These are phyloP conservation scores for Beta corolliflora DNA, from an alignment of 179 eudicot species.

Conservation along the genomic window DNA sequence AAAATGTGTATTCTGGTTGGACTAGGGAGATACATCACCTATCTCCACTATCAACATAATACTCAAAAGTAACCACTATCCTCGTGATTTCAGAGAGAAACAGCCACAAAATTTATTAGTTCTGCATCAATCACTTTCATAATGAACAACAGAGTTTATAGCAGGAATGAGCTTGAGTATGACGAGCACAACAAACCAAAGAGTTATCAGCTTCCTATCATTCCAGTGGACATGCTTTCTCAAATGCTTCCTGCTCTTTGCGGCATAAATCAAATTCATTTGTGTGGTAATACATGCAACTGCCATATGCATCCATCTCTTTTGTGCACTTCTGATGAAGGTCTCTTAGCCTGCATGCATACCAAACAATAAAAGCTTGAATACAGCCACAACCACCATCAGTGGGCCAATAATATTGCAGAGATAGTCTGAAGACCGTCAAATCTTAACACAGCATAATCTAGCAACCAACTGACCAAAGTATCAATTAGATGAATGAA, in stretches of 20 bases:
- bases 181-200: background rate
- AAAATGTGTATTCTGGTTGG: conserved; percentile 10
- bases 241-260: conserved; percentile 81
- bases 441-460: background rate
- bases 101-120: conserved; percentile 7
- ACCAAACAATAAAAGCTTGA: conserved; percentile 5
- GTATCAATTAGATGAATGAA: no score
- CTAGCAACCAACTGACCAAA: background rate
- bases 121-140: conserved; percentile 10
- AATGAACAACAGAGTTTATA: conserved; percentile 21
- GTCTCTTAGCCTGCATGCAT: conserved; percentile 65
- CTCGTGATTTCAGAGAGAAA: background rate
- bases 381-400: background rate
- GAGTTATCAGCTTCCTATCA: conserved; percentile 15
- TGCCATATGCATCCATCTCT: conserved; percentile 80
- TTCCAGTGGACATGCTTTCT: conserved; percentile 77
- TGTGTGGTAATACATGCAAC: conserved; percentile 88
- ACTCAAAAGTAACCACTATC: conserved; percentile 9
- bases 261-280: conserved; percentile 88
- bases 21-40: background rate
- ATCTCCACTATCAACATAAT: conserved; percentile 15
- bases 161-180: conserved; percentile 24
- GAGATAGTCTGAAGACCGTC: background rate
- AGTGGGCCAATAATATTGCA: background rate
- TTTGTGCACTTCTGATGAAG: conserved; percentile 80